phyloP scores from a whole-genome alignment of 2,329 filamentous ascomycete genomes.

The Phyllosticta capitalensis region DNA sequence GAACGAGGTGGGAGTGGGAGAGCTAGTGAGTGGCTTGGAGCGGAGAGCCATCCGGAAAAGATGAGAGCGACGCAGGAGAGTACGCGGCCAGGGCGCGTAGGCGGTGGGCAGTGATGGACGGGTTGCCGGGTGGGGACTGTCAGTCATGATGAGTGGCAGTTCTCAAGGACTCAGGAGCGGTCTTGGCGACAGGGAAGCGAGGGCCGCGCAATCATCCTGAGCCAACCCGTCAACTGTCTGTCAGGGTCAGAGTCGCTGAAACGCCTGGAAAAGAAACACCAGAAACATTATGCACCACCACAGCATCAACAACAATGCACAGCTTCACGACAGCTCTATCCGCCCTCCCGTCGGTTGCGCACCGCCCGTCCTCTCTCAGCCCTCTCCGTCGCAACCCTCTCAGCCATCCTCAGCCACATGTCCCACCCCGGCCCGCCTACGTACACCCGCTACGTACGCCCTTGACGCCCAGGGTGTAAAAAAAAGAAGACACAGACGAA shows the following conservation, averaged over 20 bases:
- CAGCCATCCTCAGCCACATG: background rate
- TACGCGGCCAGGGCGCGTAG: background rate
- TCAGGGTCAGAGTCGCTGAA: too few relatives aligned
- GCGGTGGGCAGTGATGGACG: background rate
- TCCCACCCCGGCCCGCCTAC: background rate
- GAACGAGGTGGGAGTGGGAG: background rate
- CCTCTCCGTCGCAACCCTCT: too few relatives aligned
- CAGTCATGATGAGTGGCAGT: background rate
- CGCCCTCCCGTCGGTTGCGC: too few relatives aligned
- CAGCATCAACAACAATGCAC: too few relatives aligned
- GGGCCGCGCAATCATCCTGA: slow-evolving; percentile 8
- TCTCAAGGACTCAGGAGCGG: background rate
- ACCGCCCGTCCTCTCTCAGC: too few relatives aligned
- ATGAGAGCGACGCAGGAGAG: background rate
- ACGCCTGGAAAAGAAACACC: too few relatives aligned
- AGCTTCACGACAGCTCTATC: too few relatives aligned
- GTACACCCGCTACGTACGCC: background rate
- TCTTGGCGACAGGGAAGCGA: background rate
- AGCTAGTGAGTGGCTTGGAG: background rate
- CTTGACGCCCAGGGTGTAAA: background rate
- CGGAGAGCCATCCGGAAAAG: background rate
- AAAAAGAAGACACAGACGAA: background rate
- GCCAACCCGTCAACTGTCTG: background rate
- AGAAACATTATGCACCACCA: too few relatives aligned
- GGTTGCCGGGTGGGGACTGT: background rate